phyloP scores from a whole-genome alignment of 163 green algal species.

The Scenedesmus sp. region DNA sequence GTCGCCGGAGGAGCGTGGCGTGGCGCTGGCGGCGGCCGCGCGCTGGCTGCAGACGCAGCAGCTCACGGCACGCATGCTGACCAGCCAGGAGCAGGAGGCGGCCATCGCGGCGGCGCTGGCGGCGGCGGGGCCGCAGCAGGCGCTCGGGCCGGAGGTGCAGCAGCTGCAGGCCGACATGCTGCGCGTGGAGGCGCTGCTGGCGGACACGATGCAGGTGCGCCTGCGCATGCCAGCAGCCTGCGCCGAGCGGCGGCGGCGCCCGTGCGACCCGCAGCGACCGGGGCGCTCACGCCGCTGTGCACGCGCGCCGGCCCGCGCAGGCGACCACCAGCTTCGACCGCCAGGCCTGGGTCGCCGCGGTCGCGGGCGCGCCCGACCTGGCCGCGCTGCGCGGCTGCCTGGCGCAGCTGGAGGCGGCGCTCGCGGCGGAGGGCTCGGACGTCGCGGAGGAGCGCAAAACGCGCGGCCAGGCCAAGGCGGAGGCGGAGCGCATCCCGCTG shows the following conservation, averaged over 20 bases:
- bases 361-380: neutral
- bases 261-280: no score
- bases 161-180: constrained; percentile 34
- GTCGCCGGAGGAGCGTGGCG: constrained; percentile 1
- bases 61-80: neutral
- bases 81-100: constrained; percentile 1
- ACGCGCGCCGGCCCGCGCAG: neutral
- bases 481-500: constrained; percentile 9
- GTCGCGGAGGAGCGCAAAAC: constrained; percentile 12
- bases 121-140: constrained; percentile 4
- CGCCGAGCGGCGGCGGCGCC: no score
- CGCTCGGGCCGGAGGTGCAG: neutral
- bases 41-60: constrained; percentile 16
- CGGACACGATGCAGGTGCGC: constrained; percentile 18
- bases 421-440: neutral
- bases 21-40: neutral
- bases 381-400: constrained; percentile 2
- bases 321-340: constrained; percentile 1
- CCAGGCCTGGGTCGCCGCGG: constrained; percentile 1
- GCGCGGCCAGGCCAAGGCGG: neutral
- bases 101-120: constrained; percentile 4
- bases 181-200: constrained; percentile 18
- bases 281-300: no score
- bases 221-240: no score
- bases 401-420: constrained; percentile 5